Conservation (phyloP, 805 yeast species). For the Cyberlindnera galapagoensis region DNA sequence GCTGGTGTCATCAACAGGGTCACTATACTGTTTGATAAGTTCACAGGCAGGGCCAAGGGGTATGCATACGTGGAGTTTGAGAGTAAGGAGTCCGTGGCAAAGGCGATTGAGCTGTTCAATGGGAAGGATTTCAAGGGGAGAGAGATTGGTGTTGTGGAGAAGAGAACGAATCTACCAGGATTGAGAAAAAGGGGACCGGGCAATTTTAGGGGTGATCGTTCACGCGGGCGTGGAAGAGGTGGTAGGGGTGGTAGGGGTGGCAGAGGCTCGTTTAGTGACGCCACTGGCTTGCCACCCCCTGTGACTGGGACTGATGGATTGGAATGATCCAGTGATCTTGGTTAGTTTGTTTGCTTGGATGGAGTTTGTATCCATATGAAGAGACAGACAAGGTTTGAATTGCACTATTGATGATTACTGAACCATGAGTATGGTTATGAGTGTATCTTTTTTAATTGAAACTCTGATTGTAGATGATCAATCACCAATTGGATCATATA, state of each 20-base stretch:
- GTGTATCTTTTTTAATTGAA: too few relatives aligned
- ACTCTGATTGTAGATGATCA: too few relatives aligned
- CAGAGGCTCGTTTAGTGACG: slow-evolving; percentile 3
- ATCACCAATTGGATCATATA: too few relatives aligned
- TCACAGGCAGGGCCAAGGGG: slow-evolving; percentile 45
- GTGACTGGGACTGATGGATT: too few relatives aligned
- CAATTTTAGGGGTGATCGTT: slow-evolving; percentile 5
- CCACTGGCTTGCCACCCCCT: too few relatives aligned
- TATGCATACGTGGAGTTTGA: slow-evolving; percentile 61
- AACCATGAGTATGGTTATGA: too few relatives aligned
- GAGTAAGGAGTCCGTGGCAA: slow-evolving; percentile 31
- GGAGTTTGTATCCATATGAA: too few relatives aligned
- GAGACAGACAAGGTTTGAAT: too few relatives aligned
- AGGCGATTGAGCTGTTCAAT: slow-evolving; percentile 39
- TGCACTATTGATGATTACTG: too few relatives aligned
- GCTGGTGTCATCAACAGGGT: slow-evolving; percentile 45
- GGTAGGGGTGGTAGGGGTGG: slow-evolving; percentile 10
- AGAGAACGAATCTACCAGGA: slow-evolving; percentile 52
- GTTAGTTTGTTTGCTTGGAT: too few relatives aligned
- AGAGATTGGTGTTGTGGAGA: slow-evolving; percentile 39
- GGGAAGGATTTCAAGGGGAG: slow-evolving; percentile 40
- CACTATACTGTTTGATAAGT: slow-evolving; percentile 42
- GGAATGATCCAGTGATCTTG: too few relatives aligned
- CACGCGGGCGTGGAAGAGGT: slow-evolving; percentile 19
- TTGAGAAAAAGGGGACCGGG: slow-evolving; percentile 24